Conservation (phyloP, 2,329 filamentous ascomycete species). For the Tolypocladium guangdongense region DNA sequence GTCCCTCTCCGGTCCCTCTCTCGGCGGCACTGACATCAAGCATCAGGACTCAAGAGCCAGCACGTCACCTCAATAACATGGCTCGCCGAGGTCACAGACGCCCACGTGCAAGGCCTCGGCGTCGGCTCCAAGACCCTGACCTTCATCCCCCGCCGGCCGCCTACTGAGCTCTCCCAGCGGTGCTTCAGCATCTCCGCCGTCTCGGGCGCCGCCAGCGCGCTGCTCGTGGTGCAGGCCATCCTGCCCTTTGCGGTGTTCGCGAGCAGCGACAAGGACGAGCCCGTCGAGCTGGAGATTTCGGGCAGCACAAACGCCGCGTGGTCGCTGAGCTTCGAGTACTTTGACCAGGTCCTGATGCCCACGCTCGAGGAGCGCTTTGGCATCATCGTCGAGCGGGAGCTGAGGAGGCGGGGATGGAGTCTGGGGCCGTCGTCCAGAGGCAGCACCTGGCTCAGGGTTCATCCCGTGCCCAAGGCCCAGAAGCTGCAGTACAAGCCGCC, state of each 20-base stretch:
- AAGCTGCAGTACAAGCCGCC: constrained; percentile 24
- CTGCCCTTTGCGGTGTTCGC: constrained; percentile 49
- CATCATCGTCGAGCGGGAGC: constrained; percentile 31
- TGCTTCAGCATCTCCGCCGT: constrained; percentile 38
- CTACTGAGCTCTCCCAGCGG: constrained; percentile 27
- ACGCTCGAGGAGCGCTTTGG: constrained; percentile 39
- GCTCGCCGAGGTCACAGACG: constrained; percentile 40
- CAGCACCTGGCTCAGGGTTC: constrained; percentile 29
- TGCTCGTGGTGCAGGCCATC: constrained; percentile 50
- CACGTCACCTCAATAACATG: constrained; percentile 46
- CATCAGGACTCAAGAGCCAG: constrained; percentile 46
- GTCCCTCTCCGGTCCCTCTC: neutral
- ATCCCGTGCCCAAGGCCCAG: constrained; percentile 21
- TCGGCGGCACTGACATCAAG: neutral
- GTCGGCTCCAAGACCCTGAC: constrained; percentile 40
- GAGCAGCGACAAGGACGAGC: constrained; percentile 27
- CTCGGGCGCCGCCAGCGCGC: constrained; percentile 39
- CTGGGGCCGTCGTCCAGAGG: constrained; percentile 30
- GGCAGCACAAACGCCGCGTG: constrained; percentile 50
- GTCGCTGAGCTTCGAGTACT: constrained; percentile 49
- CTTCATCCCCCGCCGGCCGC: constrained; percentile 30
- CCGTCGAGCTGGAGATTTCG: constrained; percentile 38
- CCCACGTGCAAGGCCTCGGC: constrained; percentile 36
- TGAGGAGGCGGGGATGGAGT: constrained; percentile 41
- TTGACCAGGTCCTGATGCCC: constrained; percentile 50